Conservation (phyloP, 83 land plant species). For the Thuja plicata region DNA sequence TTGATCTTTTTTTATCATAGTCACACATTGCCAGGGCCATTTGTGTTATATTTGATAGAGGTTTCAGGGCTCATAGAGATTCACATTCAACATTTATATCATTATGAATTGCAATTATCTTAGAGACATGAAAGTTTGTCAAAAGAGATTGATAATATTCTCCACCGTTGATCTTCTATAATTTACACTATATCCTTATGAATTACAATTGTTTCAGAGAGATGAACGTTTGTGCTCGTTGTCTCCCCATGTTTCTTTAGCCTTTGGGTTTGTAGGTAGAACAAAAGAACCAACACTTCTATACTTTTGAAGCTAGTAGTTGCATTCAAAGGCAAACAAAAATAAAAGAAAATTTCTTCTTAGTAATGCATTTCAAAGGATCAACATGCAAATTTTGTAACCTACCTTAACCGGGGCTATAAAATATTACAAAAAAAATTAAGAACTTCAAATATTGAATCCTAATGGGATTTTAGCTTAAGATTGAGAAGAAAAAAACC, state of each 20-base stretch:
- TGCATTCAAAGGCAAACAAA: conserved; percentile 2
- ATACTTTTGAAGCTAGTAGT: conserved; percentile 97
- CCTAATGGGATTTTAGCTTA: neutral
- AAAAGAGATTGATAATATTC: no score
- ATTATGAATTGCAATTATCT: no score
- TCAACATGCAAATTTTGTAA: neutral
- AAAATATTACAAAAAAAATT: neutral
- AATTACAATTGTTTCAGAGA: conserved; percentile 94
- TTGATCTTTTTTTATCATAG: no score
- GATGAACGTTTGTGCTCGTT: conserved; percentile 95
- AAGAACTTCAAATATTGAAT: neutral
- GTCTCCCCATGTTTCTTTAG: conserved; percentile 97
- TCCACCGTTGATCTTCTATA: conserved; percentile 98
- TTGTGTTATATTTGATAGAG: no score
- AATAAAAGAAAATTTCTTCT: no score
- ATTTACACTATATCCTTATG: conserved; percentile 94
- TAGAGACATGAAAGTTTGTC: no score
- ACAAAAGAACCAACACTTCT: conserved; percentile 88
- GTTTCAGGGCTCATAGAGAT: no score
- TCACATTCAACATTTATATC: no score
- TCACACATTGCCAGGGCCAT: no score
- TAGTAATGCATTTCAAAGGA: neutral
- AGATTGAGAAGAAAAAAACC: neutral
- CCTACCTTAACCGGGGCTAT: neutral
- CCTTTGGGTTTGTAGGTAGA: conserved; percentile 82